Evolutionary conservation across 2,329 filamentous ascomycete genomes (phyloP), one percentile per base, ranked within the genome.

Genomic region (Botrytis elliptica): DNA sequence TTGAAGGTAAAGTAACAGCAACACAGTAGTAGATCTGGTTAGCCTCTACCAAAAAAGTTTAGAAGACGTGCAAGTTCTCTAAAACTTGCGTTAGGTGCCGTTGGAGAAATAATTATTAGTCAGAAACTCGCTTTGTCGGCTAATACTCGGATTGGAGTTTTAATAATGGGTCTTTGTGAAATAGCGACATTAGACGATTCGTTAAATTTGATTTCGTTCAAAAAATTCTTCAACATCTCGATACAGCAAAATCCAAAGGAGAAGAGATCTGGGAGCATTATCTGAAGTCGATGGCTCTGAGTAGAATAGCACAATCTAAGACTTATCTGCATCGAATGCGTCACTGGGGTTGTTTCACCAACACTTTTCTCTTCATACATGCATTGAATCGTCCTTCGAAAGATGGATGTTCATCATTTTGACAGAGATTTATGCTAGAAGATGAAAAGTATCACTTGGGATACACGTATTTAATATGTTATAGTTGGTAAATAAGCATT

Each of bases 1-100:
- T 0, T n/a, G 49, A n/a, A 10, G 0, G 12, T 1, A 25, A 52
- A n/a, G 1, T 0, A 6, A 14, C 49, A 52, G 4, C 22, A 52
- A n/a, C 1, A 14, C 49, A 52, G 10, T n/a, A 14, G 7, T n/a
- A 1, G 7, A 0, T 52, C 10, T 16, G 12, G 3, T 55, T 3
- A n/a, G 25, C 1, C 25, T 55, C 49, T 2, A 55, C 1, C 25
- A 6, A 2, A n/a, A 16, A n/a, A 1, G 0, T 7, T 16, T 12
- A 55, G 25, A 55, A 6, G 25, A 16, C 5, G 49, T 12, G 5
- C 49, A 55, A n/a, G 25, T n/a, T n/a, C 49, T 14, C 49, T 55
- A 14, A 16, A 7, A 55, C 49, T 14, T 6, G 6, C 10, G 33
- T 38, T 20, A 7, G 57, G 25, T 25, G 57, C 29, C 3, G 36